phyloP scores from a whole-genome alignment of 768 basidiomycete species.

The Termitomyces sp. region DNA sequence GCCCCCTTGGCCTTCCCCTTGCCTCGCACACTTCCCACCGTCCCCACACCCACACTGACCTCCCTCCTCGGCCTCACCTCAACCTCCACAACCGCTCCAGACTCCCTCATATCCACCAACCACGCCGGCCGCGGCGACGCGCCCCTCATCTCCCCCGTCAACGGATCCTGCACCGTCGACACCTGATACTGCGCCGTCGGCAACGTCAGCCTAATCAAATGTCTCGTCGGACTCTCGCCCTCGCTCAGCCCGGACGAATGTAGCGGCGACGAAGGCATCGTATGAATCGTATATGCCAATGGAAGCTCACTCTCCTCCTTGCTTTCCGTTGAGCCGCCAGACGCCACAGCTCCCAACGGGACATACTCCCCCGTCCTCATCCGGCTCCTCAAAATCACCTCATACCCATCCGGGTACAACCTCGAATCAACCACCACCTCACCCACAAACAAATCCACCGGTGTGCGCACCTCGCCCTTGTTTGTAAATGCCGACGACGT shows the following conservation, averaged over 20 bases:
- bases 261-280: constrained; percentile 76
- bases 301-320: constrained; percentile 35
- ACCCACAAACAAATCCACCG: constrained; percentile 67
- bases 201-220: constrained; percentile 70
- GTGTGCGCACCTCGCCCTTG: constrained; percentile 53
- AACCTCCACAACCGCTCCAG: constrained; percentile 44
- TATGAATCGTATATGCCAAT: constrained; percentile 56
- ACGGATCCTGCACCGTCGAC: constrained; percentile 72
- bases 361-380: constrained; percentile 29
- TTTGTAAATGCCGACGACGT: constrained; percentile 56
- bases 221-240: constrained; percentile 52
- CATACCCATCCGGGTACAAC: constrained; percentile 74
- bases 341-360: constrained; percentile 18
- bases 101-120: constrained; percentile 59
- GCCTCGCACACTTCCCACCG: constrained; percentile 25
- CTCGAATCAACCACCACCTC: constrained; percentile 82
- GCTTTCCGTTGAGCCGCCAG: neutral
- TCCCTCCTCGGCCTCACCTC: constrained; percentile 41
- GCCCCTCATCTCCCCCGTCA: constrained; percentile 61
- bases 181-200: constrained; percentile 82
- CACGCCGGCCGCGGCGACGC: constrained; percentile 66
- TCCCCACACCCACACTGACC: constrained; percentile 17
- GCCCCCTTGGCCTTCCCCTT: constrained; percentile 14
- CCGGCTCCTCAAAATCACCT: constrained; percentile 39
- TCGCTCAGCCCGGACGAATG: constrained; percentile 61